Base-by-base conservation (phyloP, 331 rosid species). In the Quercus lobata region DNA sequence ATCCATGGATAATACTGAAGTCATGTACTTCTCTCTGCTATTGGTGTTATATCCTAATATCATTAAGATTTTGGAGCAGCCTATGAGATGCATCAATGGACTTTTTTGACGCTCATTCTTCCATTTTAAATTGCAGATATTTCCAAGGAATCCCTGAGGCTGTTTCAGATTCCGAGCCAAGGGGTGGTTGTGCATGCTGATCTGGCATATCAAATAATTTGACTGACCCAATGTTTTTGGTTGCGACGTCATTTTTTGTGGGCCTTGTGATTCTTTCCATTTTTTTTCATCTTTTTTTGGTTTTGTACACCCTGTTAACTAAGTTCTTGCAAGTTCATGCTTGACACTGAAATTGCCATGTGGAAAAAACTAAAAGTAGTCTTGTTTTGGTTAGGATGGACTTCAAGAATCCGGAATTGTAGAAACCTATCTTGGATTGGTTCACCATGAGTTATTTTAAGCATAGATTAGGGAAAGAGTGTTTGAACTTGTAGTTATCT, bases 111-210 rank as follows among this genome's bases (percentile, higher is more conserved):
- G 29, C 56, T 68, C 12, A 19, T 44, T 32, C 6, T 53, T 76
- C 35, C 73, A 79, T 52, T 85, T 37, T 72, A 53, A 73, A 84
- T 72, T 83, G 82, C 90, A 95, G 97, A 83, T 95, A 95, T 81
- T 95, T 95, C 86, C 99, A 95, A 83, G 96, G 97, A 37, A 86
- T 91, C 73, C 97, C 99, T 2, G 99, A 95, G 76, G 87, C 89
- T 5, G 94, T 83, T 70, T 68, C 88, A 34, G 99, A 92, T 85
- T 78, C 84, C 4, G 97, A 91, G 87, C 97, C 88, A 54, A 81
- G 93, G 57, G 77, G 97, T 69, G 96, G 99, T 69, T 95, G 99
- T 58, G 92, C 97, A 62, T 95, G 99, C 88, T 95, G 91, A 94
- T 72, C 44, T 78, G 73, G 81, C 77, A 65, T 19, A 19, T 66